phyloP scores from a whole-genome alignment of 192 early-diverging fungal genomes.

The Umbelopsis sp. region DNA sequence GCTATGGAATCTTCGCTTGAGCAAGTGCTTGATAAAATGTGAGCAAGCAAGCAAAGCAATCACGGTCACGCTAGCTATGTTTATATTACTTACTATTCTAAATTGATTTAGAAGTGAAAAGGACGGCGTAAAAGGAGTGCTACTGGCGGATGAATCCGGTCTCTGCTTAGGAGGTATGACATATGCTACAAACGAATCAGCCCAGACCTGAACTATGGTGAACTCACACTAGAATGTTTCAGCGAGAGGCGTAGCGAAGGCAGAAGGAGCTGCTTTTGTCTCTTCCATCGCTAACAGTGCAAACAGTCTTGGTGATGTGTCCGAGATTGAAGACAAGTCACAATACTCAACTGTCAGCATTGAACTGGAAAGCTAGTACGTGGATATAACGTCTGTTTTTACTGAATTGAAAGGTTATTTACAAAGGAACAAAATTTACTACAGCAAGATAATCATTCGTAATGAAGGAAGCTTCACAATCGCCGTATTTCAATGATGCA shows the following conservation, averaged over 20 bases:
- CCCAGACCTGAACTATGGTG: not conserved
- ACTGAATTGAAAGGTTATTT: not conserved
- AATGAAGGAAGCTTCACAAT: conserved; percentile 36
- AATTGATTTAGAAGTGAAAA: conserved; percentile 17
- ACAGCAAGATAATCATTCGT: conserved; percentile 28
- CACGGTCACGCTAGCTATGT: too few relatives aligned
- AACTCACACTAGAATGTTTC: not conserved
- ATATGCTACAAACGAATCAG: not conserved
- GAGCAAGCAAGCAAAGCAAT: not conserved
- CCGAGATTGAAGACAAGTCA: conserved; percentile 20
- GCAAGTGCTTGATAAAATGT: conserved; percentile 14
- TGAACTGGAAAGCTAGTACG: conserved; percentile 32
- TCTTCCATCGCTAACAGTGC: conserved; percentile 26
- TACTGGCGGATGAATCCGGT: conserved; percentile 26
- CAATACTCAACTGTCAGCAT: conserved; percentile 30
- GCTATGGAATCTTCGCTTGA: not conserved
- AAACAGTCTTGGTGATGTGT: not conserved
- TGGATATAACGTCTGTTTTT: not conserved
- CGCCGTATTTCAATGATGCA: conserved; percentile 21
- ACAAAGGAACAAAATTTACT: not conserved
- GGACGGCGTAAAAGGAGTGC: conserved; percentile 30
- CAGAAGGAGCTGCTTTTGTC: conserved; percentile 24
- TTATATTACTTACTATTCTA: not conserved
- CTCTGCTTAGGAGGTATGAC: conserved; percentile 31
- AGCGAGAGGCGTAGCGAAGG: conserved; percentile 29